Base-by-base conservation (phyloP, 208 protist species). In the Crithidia fasciculata region DNA sequence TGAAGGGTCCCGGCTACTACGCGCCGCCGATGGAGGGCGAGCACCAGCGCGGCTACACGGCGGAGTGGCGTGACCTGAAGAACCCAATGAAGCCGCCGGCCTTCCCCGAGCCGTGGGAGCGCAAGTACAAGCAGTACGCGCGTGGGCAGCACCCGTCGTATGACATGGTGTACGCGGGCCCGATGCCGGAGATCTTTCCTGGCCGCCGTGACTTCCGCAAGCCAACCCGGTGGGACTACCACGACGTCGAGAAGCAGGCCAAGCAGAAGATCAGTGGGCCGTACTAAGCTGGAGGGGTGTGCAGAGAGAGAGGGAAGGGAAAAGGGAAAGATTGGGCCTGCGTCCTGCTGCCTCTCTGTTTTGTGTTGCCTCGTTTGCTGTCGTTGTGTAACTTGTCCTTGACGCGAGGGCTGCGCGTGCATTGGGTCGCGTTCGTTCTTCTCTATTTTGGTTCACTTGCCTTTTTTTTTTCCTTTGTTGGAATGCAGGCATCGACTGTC, bases 141-240 rank as follows among this genome's bases (percentile, higher is more conserved):
- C 88, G 93, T 18, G 93, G 93, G 5, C 90, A 95, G 82, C 93
- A 97, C 69, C 93, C 93, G 60, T 94, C 87, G 52, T 97, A 97
- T 78, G 93, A 97, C 70, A 95, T 95, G 90, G 84, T 89, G 68
- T 97, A 97, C 69, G 93, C 93, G 6, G 93, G 93, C 2, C 93
- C 93, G 28, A 95, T 95, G 89, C 93, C 93, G 36, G 89, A 95
- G 86, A 97, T 97, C 82, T 97, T 97, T 69, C 93, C 93, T 4
- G 89, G 76, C 13, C 87, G 90, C 28, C 82, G 87, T 70, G 81
- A 97, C 82, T 97, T 95, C 77, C 71, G 93, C 54, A 95, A 95
- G 74, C 90, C 90, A 8, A 97, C 93, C 7, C 78, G 93, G 53
- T 97, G 93, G 93, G 93, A 97, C 80, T 97, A 87, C 81, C 89